Conservation (phyloP, 1,284 basidiomycete species). For the Cryptococcus sp. region DNA sequence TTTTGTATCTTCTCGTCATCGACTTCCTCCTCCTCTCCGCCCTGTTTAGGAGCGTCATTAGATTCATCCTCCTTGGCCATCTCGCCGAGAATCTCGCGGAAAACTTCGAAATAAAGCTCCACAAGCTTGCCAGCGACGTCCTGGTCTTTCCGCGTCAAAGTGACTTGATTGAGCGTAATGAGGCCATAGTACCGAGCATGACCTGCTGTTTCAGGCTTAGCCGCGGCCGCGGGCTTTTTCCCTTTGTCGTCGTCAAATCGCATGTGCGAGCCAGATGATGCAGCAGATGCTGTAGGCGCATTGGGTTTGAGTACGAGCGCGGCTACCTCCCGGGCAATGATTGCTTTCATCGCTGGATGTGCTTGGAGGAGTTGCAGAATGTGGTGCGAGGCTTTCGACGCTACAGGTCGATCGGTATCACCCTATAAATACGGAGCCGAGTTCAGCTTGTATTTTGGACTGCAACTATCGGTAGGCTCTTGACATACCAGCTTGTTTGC, state of each 20-base stretch:
- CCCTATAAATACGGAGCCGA: slow-evolving; percentile 59
- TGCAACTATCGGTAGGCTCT: too few species aligned
- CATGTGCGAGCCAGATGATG: slow-evolving; percentile 39
- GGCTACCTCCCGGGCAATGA: slow-evolving; percentile 85
- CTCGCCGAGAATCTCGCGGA: slow-evolving; percentile 79
- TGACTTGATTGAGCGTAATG: slow-evolving; percentile 92
- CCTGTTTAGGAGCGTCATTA: slow-evolving; percentile 25
- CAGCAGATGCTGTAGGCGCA: slow-evolving; percentile 55
- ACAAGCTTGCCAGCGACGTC: slow-evolving; percentile 81
- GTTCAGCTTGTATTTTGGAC: background rate
- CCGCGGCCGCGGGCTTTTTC: slow-evolving; percentile 36
- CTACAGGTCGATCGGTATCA: slow-evolving; percentile 84
- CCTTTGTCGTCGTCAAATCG: slow-evolving; percentile 53
- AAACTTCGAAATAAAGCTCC: slow-evolving; percentile 93
- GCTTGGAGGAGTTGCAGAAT: slow-evolving; percentile 84
- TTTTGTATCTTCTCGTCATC: slow-evolving; percentile 48
- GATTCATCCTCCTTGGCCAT: slow-evolving; percentile 44
- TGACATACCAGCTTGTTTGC: slow-evolving; percentile 85
- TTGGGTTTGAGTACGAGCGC: slow-evolving; percentile 70
- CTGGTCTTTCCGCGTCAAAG: slow-evolving; percentile 71
- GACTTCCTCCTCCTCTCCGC: slow-evolving; percentile 50
- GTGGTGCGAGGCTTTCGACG: slow-evolving; percentile 86
- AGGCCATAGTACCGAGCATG: slow-evolving; percentile 88
- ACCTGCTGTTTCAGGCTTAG: slow-evolving; percentile 56
- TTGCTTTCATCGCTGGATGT: slow-evolving; percentile 91